Evolutionary conservation across 1,139 yeast genomes (phyloP).

Genomic region (Taphrina confusa): DNA sequence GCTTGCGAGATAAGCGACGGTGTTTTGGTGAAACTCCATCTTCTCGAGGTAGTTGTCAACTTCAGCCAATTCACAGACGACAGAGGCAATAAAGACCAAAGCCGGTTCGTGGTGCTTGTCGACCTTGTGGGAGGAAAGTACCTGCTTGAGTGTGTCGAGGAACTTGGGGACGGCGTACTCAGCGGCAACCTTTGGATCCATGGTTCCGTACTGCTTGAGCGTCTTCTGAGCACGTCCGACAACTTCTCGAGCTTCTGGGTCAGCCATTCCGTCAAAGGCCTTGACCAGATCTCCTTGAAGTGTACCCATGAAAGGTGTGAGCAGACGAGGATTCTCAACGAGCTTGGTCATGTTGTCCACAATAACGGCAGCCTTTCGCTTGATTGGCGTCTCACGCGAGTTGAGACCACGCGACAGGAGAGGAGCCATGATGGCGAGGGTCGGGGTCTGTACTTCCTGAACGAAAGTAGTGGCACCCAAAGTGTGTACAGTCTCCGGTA

Average conservation of each 20-base stretch:
- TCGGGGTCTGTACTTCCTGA: conserved; percentile 99
- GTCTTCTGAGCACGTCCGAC: conserved; percentile 96
- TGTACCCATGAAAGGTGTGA: conserved; percentile 96
- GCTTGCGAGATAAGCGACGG: conserved; percentile 92
- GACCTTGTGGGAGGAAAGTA: conserved; percentile 61
- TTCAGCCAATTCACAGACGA: conserved; percentile 98
- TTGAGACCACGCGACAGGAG: conserved; percentile 98
- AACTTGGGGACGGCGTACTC: conserved; percentile 71
- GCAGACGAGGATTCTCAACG: conserved; percentile 99
- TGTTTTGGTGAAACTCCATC: conserved; percentile 84
- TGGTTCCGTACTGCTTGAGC: conserved; percentile 97
- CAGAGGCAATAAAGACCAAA: conserved; percentile 81
- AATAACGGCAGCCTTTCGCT: conserved; percentile 99
- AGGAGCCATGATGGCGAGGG: conserved; percentile 99
- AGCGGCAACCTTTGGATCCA: conserved; percentile 98
- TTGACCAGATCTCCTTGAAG: conserved; percentile 94
- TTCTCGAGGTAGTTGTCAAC: conserved; percentile 58
- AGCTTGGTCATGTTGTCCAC: conserved; percentile 99
- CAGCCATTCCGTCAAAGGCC: conserved; percentile 95
- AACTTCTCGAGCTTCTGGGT: conserved; percentile 99
- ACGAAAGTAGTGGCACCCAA: conserved; percentile 99
- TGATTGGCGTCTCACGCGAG: conserved; percentile 98
- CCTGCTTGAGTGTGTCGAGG: conserved; percentile 73
- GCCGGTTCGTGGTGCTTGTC: conserved; percentile 75
- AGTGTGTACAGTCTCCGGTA: conserved; percentile 97